Conservation (phyloP, 140 eudicot genomes). For the Oenanthe javanica region DNA sequence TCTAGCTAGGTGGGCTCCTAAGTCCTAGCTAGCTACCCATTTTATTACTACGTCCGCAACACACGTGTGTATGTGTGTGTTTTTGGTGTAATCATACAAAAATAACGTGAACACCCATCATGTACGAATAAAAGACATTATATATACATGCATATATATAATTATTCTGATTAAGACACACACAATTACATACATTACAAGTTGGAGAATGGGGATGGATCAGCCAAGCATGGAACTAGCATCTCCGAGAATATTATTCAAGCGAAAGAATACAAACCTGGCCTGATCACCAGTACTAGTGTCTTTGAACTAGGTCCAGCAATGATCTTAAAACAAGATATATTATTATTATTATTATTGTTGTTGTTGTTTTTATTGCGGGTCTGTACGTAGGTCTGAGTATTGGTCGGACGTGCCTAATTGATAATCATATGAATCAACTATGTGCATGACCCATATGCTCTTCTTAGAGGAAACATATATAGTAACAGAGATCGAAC, state of each 20-base stretch:
- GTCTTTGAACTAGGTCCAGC: neutral
- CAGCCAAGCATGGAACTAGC: neutral
- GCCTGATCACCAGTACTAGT: neutral
- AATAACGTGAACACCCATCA: neutral
- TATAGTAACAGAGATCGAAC: neutral
- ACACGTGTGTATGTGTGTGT: neutral
- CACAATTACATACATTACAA: neutral
- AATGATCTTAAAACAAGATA: neutral
- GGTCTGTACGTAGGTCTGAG: neutral
- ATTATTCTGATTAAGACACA: neutral
- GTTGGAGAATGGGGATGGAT: neutral
- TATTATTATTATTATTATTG: too few relatives aligned
- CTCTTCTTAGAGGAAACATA: slow-evolving; percentile 26
- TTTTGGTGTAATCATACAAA: neutral
- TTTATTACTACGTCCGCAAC: neutral
- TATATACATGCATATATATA: neutral
- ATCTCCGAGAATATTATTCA: neutral
- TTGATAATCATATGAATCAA: neutral
- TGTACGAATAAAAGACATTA: neutral
- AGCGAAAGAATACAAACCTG: neutral
- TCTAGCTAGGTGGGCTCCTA: neutral
- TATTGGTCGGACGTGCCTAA: slow-evolving; percentile 8
- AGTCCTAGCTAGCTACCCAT: neutral
- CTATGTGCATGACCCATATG: slow-evolving; percentile 28
- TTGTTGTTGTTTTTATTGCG: too few relatives aligned